Evolutionary conservation across 1,139 yeast species (phyloP), one percentile per base, ranked within the genome.

Genomic region (Candida gigantensis): DNA sequence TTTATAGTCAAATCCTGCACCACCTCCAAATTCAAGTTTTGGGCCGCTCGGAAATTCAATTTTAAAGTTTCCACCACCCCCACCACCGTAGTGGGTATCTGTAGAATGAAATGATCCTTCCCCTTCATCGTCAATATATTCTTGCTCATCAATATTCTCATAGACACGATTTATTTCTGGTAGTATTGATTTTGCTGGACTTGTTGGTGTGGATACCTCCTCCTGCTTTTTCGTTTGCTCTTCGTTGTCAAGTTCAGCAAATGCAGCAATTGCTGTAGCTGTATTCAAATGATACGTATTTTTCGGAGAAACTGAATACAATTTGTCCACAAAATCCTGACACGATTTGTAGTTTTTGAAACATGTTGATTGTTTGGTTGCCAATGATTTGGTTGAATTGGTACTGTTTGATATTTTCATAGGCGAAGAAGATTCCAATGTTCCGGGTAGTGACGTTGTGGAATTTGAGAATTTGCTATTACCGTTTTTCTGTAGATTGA

Each of bases 301-400:
- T 36, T 55, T 64, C 0, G 75, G 75, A 2, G 72, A 65, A 2
- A 68, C 67, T 0, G 73, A 62, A 40, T 66, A 68, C 27, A 67
- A 47, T 37, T 57, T 61, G 36, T 67, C 72, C 17, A 67, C 60
- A 36, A 65, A 44, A 18, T 56, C 53, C 34, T 55, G 54, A 36
- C 61, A 54, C 6, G 65, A 53, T 27, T 52, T 51, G 34, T 47
- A 50, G 26, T 48, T 44, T 8, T 28, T 34, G 11, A 41, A 19
- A 16, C 33, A 30, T 11, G 19, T 19, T 13, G 1, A 27, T 24
- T 14, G 33, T 26, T 16, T 34, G 29, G 15, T 11, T 16, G n/a
- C 32, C 17, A 17, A 27, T 18, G 8, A 16, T 18, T 18, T 10
- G 13, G 29, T 6, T 19, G 28, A 35, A 13, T 30, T 20, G 6